Base-by-base conservation (phyloP, 768 basidiomycete genomes). In the Leccinum subgranulosum region DNA sequence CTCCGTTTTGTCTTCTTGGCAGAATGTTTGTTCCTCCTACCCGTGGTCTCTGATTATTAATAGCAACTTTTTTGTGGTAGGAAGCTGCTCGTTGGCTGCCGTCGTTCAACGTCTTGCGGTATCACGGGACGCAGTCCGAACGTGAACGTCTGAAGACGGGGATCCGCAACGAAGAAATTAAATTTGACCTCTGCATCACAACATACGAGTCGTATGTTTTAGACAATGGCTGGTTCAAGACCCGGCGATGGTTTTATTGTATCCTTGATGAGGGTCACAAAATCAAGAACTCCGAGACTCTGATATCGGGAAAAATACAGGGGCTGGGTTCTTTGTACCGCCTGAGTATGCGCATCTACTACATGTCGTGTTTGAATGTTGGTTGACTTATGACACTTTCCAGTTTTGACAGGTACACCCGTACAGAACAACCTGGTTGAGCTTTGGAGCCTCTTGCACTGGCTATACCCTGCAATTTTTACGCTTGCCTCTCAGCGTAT, bases 371-470 rank as follows among this genome's bases (percentile, higher is more conserved):
- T 46, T 57, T 7, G 1, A 15, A 10, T 6, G 23, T 58, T 17
- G 53, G 4, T 41, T 51, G 19, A 64, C 21, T 33, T 14, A 8
- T 12, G 15, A 29, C 17, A 27, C 31, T 15, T 5, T 21, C 34
- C 17, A 84, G 84, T 90, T 57, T 73, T 90, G 56, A 88, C 86
- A 0, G 88, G 88, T 23, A 90, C 88, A 0, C 88, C 88, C 0
- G 78, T 90, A 0, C 88, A 90, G 64, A 86, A 86, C 61, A 82
- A 86, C 59, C 67, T 86, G 11, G 67, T 76, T 19, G 84, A 86
- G 64, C 73, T 86, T 15, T 84, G 82, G 84, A 66, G 76, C 23
- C 69, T 84, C 12, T 69, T 85, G 17, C 80, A 78, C 60, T 85
- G 79, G 79, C 73, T 86, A 17, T 81, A 80, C 62, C 84, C 85